Conservation (phyloP, 2,329 filamentous ascomycete genomes). For the Venturia carpophila region DNA sequence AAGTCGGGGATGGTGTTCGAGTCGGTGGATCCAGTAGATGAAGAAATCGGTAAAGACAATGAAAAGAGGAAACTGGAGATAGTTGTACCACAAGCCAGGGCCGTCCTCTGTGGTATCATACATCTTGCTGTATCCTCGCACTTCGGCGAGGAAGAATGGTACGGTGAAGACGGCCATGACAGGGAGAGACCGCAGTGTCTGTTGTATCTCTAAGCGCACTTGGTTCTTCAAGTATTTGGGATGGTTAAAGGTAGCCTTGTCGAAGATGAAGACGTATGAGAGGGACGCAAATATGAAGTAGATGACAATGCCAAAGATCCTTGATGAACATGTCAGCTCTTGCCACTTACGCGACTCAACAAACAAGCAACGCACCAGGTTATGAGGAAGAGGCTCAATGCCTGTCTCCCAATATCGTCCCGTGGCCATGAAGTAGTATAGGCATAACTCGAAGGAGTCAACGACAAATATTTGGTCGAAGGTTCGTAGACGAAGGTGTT, state of each 20-base stretch:
- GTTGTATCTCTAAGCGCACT: slow-evolving; percentile 73
- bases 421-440: slow-evolving; percentile 71
- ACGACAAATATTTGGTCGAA: slow-evolving; percentile 58
- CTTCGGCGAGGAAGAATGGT: slow-evolving; percentile 73
- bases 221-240: slow-evolving; percentile 95
- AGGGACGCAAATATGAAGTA: slow-evolving; percentile 80
- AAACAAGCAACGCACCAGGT: slow-evolving; percentile 57
- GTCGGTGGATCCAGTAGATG: slow-evolving; percentile 89
- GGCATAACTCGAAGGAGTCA: slow-evolving; percentile 66
- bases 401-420: slow-evolving; percentile 70
- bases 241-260: slow-evolving; percentile 80
- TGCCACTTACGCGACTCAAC: background rate
- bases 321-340: slow-evolving; percentile 32
- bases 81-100: slow-evolving; percentile 70
- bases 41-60: slow-evolving; percentile 79
- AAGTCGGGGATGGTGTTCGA: slow-evolving; percentile 67
- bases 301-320: slow-evolving; percentile 74
- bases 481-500: slow-evolving; percentile 60
- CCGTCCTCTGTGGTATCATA: slow-evolving; percentile 74
- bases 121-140: slow-evolving; percentile 76
- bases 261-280: slow-evolving; percentile 84
- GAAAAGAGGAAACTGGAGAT: slow-evolving; percentile 79
- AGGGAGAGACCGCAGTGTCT: slow-evolving; percentile 70
- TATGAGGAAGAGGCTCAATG: slow-evolving; percentile 68
- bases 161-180: slow-evolving; percentile 75